A percentile compares a stretch with the other conserved stretches of the same genome.
Evolutionary conservation across 805 yeast species (phyloP).

Genomic region (Grigorovia jiainica): DNA sequence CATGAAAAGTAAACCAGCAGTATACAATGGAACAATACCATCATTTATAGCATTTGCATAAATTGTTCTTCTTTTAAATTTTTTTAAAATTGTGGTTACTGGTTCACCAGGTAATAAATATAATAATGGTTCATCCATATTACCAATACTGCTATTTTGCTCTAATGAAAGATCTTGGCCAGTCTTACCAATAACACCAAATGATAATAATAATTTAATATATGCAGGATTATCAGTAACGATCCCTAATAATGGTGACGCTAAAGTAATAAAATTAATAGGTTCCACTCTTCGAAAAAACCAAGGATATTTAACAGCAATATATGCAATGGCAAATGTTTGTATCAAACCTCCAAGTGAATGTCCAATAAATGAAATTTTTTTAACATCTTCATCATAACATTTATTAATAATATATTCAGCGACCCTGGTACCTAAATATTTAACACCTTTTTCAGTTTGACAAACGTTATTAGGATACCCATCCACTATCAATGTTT

Average conservation of each 20-base stretch:
- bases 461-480: slow-evolving; percentile 63
- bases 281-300: slow-evolving; percentile 54
- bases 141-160: slow-evolving; percentile 28
- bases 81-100: slow-evolving; percentile 40
- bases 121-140: slow-evolving; percentile 44
- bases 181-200: slow-evolving; percentile 72
- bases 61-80: slow-evolving; percentile 54
- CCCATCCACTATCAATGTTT: slow-evolving; percentile 53
- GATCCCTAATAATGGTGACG: slow-evolving; percentile 69
- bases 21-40: slow-evolving; percentile 73
- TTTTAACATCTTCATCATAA: slow-evolving; percentile 35
- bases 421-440: slow-evolving; percentile 61
- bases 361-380: slow-evolving; percentile 69
- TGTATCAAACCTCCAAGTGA: slow-evolving; percentile 74
- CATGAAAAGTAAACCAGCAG: slow-evolving; percentile 56
- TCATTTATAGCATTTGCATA: slow-evolving; percentile 73
- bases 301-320: slow-evolving; percentile 58
- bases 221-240: slow-evolving; percentile 71
- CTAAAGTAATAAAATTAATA: slow-evolving; percentile 59
- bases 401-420: slow-evolving; percentile 47
- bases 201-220: slow-evolving; percentile 56
- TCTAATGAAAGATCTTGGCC: slow-evolving; percentile 69
- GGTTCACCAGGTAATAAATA: slow-evolving; percentile 59
- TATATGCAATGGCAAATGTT: slow-evolving; percentile 67
- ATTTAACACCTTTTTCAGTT: slow-evolving; percentile 71